Base-by-base conservation (phyloP, 352 stramenopile genomes). In the Ochromonadaceae sp. region DNA sequence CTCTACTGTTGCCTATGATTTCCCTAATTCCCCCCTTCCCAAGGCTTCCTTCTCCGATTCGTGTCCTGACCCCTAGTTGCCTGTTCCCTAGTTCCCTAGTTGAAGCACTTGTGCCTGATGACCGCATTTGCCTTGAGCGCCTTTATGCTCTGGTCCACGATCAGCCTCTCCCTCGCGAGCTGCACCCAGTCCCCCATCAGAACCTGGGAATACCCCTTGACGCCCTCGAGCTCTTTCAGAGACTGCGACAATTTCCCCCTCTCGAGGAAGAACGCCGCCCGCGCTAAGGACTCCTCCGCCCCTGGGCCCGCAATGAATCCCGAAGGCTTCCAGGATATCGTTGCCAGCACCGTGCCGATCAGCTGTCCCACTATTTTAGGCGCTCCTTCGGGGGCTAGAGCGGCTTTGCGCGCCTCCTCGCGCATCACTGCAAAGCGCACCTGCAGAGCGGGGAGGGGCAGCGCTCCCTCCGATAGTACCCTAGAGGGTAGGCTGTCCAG, bases 401-500 rank as follows among this genome's bases (percentile, higher is more conserved):
- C 55, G 20, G 31, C 55, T 50, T 63, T 53, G 9, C 55, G 12
- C 3, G 31, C 55, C 28, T 63, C 55, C 12, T 63, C 55, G 20
- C 22, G 34, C 14, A 49, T 32, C 5, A 63, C 31, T 17, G 25
- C 26, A 50, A 63, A 63, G 9, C 55, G 55, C 14, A 49, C 22
- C 22, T 63, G 34, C 14, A 63, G 31, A 2, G 38, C 38, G 17
- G 14, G 26, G 17, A 60, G 25, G 17, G 28, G 30, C 20, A 30
- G 25, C 48, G 36, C 31, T n/a, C 31, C 52, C n/a, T 9, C 22
- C 3, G 28, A 14, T 7, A 38, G 25, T 25, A 47, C 52, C 28
- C 30, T 3, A 20, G 5, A 7, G 26, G 55, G 36, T 34, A 63
- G 9, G 9, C 39, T 31, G 26, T 49, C 3, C 14, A 63, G 25